Evolutionary conservation across 108 stramenopile species (phyloP).

Genomic region (Discostella stelligeroides): DNA sequence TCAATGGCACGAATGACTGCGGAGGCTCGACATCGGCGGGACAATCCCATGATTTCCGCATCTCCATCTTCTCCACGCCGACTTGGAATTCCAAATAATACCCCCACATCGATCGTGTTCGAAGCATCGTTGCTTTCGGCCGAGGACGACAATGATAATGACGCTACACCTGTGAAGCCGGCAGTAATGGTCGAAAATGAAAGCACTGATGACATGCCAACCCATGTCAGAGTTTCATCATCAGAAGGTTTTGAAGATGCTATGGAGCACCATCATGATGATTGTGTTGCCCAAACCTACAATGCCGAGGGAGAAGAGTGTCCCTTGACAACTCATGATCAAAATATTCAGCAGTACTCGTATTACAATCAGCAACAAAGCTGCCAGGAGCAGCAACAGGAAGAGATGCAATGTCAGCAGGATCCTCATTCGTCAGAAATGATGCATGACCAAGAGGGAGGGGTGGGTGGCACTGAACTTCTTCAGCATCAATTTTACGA

Average conservation of each 20-base stretch:
- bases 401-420: background rate
- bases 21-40: constrained; percentile 39
- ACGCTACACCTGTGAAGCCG: no score
- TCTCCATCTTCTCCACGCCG: background rate
- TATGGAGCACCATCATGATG: constrained; percentile 21
- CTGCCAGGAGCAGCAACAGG: background rate
- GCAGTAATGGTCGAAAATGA: no score
- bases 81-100: no score
- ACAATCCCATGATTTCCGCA: constrained; percentile 10
- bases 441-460: background rate
- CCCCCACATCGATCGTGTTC: background rate
- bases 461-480: background rate
- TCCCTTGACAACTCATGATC: no score
- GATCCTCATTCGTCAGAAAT: background rate
- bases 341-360: no score
- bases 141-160: background rate
- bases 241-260: constrained; percentile 24
- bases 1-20: constrained; percentile 33
- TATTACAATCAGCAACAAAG: background rate
- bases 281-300: background rate
- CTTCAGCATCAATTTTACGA: background rate
- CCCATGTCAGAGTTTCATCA: background rate
- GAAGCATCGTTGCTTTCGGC: background rate
- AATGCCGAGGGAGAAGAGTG: background rate
- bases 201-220: no score